Evolutionary conservation across 371 early-diverging fungal genomes (phyloP).

Genomic region (Rhizopus stolonifer): DNA sequence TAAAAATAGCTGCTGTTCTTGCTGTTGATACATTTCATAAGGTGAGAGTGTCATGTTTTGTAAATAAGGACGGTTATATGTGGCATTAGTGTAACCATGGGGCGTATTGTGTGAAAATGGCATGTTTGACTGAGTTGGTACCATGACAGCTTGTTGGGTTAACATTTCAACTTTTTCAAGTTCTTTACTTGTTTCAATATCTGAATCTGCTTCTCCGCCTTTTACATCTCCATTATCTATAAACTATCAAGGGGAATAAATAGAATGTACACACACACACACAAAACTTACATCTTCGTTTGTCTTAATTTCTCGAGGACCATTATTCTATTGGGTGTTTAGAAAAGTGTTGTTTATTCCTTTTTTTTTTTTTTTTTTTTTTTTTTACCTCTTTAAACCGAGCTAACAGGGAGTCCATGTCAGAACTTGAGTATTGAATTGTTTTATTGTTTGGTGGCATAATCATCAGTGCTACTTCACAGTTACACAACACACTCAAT

Average conservation of each 20-base stretch:
- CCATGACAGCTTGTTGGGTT: conserved; percentile 6
- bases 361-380: too few species aligned
- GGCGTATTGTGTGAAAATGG: conserved; percentile 16
- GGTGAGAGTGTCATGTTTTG: not conserved
- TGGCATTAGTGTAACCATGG: conserved; percentile 6
- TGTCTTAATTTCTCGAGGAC: conserved; percentile 60
- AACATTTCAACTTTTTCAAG: not conserved
- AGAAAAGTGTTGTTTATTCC: too few species aligned
- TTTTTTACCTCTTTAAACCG: conserved; percentile 77
- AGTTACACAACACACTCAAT: conserved; percentile 92
- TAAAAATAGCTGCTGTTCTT: not conserved
- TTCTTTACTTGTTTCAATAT: conserved; percentile 10
- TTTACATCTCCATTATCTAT: conserved; percentile 17
- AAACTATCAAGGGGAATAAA: conserved; percentile 11
- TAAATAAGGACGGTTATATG: not conserved
- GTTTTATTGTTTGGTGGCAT: conserved; percentile 87
- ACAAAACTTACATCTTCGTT: conserved; percentile 55
- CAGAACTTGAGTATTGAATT: conserved; percentile 84
- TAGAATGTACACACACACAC: not conserved
- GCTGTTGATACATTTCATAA: not conserved
- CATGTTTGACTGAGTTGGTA: conserved; percentile 20
- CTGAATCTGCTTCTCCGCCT: conserved; percentile 13
- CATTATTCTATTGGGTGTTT: conserved; percentile 46
- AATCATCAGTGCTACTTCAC: conserved; percentile 88
- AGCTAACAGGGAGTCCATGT: conserved; percentile 87